Conservation (phyloP, 768 basidiomycete genomes). For the Symmetrospora coprosmae region DNA sequence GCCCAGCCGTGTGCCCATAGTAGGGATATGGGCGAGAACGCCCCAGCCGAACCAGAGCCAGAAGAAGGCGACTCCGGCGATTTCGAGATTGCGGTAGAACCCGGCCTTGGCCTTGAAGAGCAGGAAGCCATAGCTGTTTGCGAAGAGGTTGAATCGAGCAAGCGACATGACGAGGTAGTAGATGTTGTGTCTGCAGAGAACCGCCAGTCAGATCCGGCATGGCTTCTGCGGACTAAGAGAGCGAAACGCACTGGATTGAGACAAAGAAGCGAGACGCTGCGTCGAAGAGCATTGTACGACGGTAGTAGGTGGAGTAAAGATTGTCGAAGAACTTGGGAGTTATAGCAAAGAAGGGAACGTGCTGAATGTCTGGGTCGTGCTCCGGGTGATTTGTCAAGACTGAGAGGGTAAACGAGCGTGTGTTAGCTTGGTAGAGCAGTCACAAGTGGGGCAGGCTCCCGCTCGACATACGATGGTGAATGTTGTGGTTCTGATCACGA, state of each 20-base stretch:
- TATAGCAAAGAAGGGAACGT: constrained; percentile 85
- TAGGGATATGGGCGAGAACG: constrained; percentile 56
- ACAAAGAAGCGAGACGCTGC: constrained; percentile 52
- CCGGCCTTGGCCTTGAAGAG: constrained; percentile 43
- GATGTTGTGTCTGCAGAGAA: constrained; percentile 50
- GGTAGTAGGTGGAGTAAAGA: constrained; percentile 88
- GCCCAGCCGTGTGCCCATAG: constrained; percentile 52
- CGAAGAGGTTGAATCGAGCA: constrained; percentile 89
- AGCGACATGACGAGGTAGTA: constrained; percentile 84
- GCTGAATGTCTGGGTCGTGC: constrained; percentile 54
- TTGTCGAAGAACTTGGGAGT: constrained; percentile 70
- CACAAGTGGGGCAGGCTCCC: background rate
- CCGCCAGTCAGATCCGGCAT: background rate
- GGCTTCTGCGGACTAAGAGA: background rate
- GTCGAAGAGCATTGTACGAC: constrained; percentile 69
- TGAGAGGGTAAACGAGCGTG: constrained; percentile 35
- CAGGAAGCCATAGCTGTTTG: constrained; percentile 65
- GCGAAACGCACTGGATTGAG: constrained; percentile 47
- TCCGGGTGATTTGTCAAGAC: constrained; percentile 96
- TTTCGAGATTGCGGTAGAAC: constrained; percentile 53
- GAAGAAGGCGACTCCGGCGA: constrained; percentile 62
- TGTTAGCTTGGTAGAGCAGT: background rate
- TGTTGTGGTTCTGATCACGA: constrained; percentile 70
- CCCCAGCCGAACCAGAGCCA: constrained; percentile 66
- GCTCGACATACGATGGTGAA: constrained; percentile 68